Conservation (phyloP, 2,329 filamentous ascomycete species). For the Hymenoscyphus occultus region DNA sequence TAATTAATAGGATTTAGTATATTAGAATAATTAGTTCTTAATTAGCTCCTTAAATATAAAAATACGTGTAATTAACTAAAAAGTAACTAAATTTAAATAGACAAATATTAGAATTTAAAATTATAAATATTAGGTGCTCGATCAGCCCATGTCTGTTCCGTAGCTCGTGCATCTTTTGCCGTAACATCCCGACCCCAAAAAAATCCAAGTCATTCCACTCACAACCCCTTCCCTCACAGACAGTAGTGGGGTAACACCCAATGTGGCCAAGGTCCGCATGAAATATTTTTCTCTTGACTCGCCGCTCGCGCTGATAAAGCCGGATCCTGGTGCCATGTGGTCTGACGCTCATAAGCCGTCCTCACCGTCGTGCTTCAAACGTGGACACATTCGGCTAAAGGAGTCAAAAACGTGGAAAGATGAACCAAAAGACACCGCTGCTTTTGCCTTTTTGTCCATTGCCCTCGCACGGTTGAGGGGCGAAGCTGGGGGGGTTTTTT, state of each 20-base stretch:
- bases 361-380: slow-evolving; percentile 1
- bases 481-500: neutral
- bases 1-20: too few species aligned
- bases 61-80: neutral
- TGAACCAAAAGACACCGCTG: neutral
- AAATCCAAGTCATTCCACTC: neutral
- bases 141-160: neutral
- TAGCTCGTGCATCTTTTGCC: neutral
- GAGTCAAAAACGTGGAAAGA: neutral
- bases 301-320: neutral
- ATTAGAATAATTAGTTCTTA: too few species aligned
- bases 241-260: neutral
- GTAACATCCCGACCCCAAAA: neutral
- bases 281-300: neutral
- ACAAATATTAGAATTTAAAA: too few species aligned
- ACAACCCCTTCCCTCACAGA: neutral
- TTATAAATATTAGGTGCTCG: too few species aligned
- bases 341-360: slow-evolving; percentile 3
- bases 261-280: neutral
- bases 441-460: neutral
- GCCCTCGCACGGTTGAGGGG: neutral
- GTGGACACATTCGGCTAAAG: slow-evolving; percentile 1
- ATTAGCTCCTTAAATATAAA: too few species aligned
- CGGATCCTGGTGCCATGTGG: neutral
- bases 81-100: too few species aligned